Evolutionary conservation across 1,284 basidiomycete species (phyloP).

Genomic region (Pterulicium gracile): DNA sequence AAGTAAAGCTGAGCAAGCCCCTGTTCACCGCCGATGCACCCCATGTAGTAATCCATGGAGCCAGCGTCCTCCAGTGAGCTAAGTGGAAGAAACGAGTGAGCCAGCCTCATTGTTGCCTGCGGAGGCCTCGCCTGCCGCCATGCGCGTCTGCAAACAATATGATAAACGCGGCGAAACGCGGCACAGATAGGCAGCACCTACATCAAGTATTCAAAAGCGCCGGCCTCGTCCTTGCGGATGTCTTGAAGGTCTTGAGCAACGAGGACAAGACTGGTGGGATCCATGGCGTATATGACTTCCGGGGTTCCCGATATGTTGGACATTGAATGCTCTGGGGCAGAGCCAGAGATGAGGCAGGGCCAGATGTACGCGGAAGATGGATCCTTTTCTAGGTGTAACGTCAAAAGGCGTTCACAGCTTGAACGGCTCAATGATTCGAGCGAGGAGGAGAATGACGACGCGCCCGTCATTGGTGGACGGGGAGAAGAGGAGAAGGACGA

Average conservation of each 20-base stretch:
- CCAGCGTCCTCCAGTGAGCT: constrained; percentile 34
- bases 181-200: constrained; percentile 25
- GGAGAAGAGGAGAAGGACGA: constrained; percentile 63
- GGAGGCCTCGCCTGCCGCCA: constrained; percentile 69
- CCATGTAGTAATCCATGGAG: constrained; percentile 46
- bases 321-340: too few species aligned
- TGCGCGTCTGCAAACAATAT: constrained; percentile 43
- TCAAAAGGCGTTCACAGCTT: constrained; percentile 53
- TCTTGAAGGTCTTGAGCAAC: constrained; percentile 59
- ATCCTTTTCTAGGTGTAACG: constrained; percentile 69
- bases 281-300: constrained; percentile 72
- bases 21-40: constrained; percentile 47
- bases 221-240: constrained; percentile 58
- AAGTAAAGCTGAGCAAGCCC: constrained; percentile 64
- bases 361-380: constrained; percentile 53
- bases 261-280: constrained; percentile 65
- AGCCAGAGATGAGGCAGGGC: constrained; percentile 66
- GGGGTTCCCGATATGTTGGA: too few species aligned
- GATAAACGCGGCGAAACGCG: constrained; percentile 6
- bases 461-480: constrained; percentile 51
- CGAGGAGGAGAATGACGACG: constrained; percentile 61
- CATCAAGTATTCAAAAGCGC: constrained; percentile 73
- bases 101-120: constrained; percentile 63
- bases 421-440: constrained; percentile 54
- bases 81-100: constrained; percentile 55